Percentiles rank a stretch among this genome's conserved stretches.
phyloP scores from a whole-genome alignment of 2,329 filamentous ascomycete species.

The Metarhizium anisopliae region DNA sequence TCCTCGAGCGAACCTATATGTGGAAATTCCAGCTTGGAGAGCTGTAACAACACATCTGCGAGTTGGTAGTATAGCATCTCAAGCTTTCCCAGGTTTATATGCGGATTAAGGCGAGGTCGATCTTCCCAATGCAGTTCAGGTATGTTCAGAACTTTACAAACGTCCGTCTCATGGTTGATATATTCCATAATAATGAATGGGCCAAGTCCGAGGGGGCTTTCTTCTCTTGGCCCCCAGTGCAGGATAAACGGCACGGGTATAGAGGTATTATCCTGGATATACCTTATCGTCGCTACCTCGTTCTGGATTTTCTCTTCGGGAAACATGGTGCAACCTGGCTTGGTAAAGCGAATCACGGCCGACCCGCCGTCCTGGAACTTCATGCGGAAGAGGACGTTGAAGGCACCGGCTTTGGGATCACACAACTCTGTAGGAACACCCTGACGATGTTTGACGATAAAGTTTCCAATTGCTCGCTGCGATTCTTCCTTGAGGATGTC shows the following conservation, averaged over 20 bases:
- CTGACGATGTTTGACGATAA: conserved; percentile 4
- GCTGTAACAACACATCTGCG: conserved; percentile 3
- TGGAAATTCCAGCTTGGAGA: conserved; percentile 1
- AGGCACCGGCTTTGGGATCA: conserved; percentile 3
- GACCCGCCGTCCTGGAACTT: conserved; percentile 5
- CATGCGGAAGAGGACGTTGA: conserved; percentile 7
- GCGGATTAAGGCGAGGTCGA: neutral
- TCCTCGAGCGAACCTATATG: neutral
- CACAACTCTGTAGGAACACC: conserved; percentile 1
- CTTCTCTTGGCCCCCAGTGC: conserved; percentile 8
- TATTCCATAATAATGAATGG: conserved; percentile 10
- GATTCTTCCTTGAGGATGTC: neutral
- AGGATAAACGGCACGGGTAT: conserved; percentile 9
- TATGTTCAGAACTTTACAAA: neutral
- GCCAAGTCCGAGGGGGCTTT: conserved; percentile 7
- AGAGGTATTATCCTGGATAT: conserved; percentile 6
- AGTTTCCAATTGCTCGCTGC: conserved; percentile 2
- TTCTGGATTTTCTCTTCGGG: conserved; percentile 9
- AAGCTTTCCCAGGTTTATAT: neutral
- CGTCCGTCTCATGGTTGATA: conserved; percentile 5
- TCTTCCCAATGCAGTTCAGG: neutral
- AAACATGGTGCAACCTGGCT: conserved; percentile 6
- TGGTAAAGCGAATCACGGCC: conserved; percentile 5
- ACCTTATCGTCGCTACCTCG: conserved; percentile 8
- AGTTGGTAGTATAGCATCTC: conserved; percentile 1